These are phyloP conservation scores for Exobasidium cylindrosporum DNA, from an alignment of 1,284 basidiomycete species.

Conservation along the genomic window DNA sequence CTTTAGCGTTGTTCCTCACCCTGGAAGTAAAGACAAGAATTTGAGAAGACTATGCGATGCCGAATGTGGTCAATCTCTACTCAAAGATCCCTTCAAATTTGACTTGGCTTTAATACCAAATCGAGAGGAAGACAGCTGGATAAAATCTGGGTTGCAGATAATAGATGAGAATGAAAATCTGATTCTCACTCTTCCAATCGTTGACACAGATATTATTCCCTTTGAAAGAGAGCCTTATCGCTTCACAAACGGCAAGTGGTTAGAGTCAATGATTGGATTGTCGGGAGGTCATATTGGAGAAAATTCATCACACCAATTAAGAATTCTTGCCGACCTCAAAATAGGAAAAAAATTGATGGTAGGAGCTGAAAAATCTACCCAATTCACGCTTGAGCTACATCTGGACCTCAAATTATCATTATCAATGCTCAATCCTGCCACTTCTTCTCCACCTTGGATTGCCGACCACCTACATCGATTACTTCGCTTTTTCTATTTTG, in stretches of 20 bases:
- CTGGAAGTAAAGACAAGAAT: not conserved
- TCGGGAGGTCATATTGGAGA: not conserved
- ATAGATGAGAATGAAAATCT: not conserved
- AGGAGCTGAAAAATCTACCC: not conserved
- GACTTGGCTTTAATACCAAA: not conserved
- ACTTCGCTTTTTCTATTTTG: constrained; percentile 7
- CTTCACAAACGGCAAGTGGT: constrained; percentile 28
- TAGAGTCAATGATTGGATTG: constrained; percentile 4
- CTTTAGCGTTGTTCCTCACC: not conserved
- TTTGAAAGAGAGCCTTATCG: constrained; percentile 4
- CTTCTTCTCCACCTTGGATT: constrained; percentile 7
- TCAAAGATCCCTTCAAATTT: too few species aligned
- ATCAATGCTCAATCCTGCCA: constrained; percentile 9
- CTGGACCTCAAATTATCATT: constrained; percentile 16
- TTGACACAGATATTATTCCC: not conserved
- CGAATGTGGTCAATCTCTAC: too few species aligned
- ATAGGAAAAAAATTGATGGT: not conserved
- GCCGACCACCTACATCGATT: constrained; percentile 27
- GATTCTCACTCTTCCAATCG: constrained; percentile 14
- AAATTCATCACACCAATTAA: not conserved
- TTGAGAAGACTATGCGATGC: not conserved
- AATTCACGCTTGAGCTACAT: not conserved
- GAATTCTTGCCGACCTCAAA: not conserved
- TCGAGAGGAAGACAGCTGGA: constrained; percentile 3
- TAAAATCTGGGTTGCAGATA: not conserved